Base-by-base conservation (phyloP, 164 flowering plant genomes). In the Tetrastigma voinierianum region DNA sequence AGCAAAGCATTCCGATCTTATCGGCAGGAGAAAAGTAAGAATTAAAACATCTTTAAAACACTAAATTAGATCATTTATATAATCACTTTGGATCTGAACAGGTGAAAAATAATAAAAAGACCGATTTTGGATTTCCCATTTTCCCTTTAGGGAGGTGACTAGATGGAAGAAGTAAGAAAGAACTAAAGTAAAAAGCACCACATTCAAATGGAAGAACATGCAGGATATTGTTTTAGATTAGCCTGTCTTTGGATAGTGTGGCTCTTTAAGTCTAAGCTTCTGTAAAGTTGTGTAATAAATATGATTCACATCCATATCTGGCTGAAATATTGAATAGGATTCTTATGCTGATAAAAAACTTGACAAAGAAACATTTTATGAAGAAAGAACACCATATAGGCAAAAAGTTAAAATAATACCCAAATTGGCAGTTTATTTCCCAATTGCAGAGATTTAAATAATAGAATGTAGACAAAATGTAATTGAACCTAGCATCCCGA, bases 171-270 rank as follows among this genome's bases (percentile, higher is more conserved):
- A 55, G 20, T 44, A 66, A 57, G n/a, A n/a, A n/a, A 11, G 6
- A 12, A 7, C 48, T 19, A 12, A 51, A 11, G 24, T 57, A 58
- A 70, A 52, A 54, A 64, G n/a, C 9, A 69, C 74, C 24, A 68
- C n/a, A n/a, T n/a, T n/a, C 62, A 61, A 73, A 66, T 49, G 52
- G 71, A 77, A 80, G 81, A 66, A 67, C 93, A 84, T 94, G 91
- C 98, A 79, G 93, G 90, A 82, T 91, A 75, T 66, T 91, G 91
- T 64, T 87, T 82, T 72, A 97, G 92, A 82, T 91, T 90, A 77
- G 96, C 95, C 95, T 94, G 98, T 90, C 93, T 86, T 86, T 85
- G 98, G 60, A 94, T 94, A 65, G 98, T 57, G 98, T 73, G 98
- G 98, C 69, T 94, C 98, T 71, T 78, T 82, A 65, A 82, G 88